Evolutionary conservation across 345 rosid species (phyloP), one percentile per base, ranked within the genome.

Genomic region (Salix purpurea): DNA sequence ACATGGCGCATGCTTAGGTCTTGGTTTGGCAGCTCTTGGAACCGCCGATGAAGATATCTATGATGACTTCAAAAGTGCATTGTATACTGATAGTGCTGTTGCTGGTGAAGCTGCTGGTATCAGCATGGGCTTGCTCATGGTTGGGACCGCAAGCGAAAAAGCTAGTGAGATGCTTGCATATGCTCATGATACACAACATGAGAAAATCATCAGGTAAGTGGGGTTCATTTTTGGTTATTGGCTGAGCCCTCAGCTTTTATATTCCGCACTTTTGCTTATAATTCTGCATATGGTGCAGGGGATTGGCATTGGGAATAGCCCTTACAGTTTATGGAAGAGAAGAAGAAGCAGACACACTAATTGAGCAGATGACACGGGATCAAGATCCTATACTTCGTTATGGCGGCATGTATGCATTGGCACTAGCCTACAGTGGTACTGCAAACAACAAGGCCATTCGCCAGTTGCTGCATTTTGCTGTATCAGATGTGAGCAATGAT

Each of bases 101-200:
- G 98, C 98, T 60, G 97, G 99, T 77, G 99, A 96, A 87, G 99
- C 99, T 87, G 99, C 98, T 77, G 99, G 99, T 56, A 90, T 96
- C 75, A 89, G 98, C 82, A 96, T 96, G 98, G 99, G 99, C 71
- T 83, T 96, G 78, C 91, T 96, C 24, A 90, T 96, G 99, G 99
- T 92, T 79, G 99, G 99, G 84, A 94, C 99, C 65, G 97, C 98
- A 34, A 96, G 95, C 70, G 98, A 91, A 83, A 96, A 90, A 82
- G 98, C 98, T 19, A 85, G 92, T 52, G 99, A 96, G 89, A 96
- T 96, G 99, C 99, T 96, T 82, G 85, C 91, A 40, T 96, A 94
- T 84, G 97, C 99, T 64, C 99, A 96, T 70, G 98, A 94, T 84
- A 96, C 98, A 7, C 99, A 96, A 65, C 99, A 96, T 50, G 99